These are phyloP conservation scores for Physcia stellaris DNA, from an alignment of 495 filamentous ascomycete genomes.

Conservation along the genomic window DNA sequence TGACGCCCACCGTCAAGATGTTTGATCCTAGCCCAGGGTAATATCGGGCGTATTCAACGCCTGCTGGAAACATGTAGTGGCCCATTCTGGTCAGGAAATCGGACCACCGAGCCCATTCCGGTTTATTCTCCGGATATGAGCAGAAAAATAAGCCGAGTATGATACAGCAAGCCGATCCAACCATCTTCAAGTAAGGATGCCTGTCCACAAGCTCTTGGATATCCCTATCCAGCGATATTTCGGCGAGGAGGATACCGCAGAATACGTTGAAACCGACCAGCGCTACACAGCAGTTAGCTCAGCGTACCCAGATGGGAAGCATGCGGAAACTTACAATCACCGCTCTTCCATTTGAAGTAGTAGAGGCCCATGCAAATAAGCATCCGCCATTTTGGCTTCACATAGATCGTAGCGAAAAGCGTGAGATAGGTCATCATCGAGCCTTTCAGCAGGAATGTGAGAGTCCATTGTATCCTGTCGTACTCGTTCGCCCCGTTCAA, in stretches of 20 bases:
- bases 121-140: conserved; percentile 44
- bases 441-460: conserved; percentile 46
- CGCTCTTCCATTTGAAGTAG: conserved; percentile 9
- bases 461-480: conserved; percentile 53
- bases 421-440: conserved; percentile 48
- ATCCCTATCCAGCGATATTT: conserved; percentile 39
- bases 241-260: conserved; percentile 49
- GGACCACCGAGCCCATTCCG: conserved; percentile 46
- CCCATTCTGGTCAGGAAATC: conserved; percentile 28
- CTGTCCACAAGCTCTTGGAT: conserved; percentile 35
- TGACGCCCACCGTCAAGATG: conserved; percentile 40
- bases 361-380: conserved; percentile 14
- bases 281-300: conserved; percentile 20
- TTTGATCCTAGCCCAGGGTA: conserved; percentile 44
- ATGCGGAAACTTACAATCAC: conserved; percentile 21
- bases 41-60: conserved; percentile 33
- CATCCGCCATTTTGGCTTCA: conserved; percentile 43
- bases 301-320: conserved; percentile 12
- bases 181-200: conserved; percentile 29
- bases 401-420: conserved; percentile 39
- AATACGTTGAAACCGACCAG: conserved; percentile 47
- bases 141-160: conserved; percentile 40
- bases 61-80: conserved; percentile 39
- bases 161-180: conserved; percentile 29
- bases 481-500: conserved; percentile 43